Base-by-base conservation (phyloP, 495 filamentous ascomycete species). In the Tuber microsphaerosporum region DNA sequence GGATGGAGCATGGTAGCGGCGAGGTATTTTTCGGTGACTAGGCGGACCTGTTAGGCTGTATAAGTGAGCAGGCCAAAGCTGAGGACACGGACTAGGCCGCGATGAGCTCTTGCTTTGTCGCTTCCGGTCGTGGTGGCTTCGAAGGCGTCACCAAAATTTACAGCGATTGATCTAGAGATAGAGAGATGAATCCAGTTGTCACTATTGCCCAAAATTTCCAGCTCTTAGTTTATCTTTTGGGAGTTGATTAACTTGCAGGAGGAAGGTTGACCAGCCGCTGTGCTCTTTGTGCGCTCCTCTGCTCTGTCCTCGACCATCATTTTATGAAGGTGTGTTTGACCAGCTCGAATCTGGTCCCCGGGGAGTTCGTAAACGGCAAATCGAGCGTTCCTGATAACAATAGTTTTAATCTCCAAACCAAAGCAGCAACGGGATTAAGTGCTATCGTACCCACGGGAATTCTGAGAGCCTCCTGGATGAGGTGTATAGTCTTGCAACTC, bases 71-170 rank as follows among this genome's bases (percentile, higher is more conserved):
- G 2, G 22, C 39, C 2, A 41, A 37, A 16, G 17, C 12, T 26
- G n/a, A 46, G 61, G 14, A 19, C 41, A n/a, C n/a, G n/a, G n/a
- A n/a, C n/a, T n/a, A n/a, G n/a, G n/a, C n/a, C n/a, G n/a, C 85
- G 84, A 34, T 89, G 88, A 0, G 86, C 84, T 0, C 87, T 89
- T 3, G 88, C 87, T 75, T 86, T 87, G 71, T 87, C 86, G 20
- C 84, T 84, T 1, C 87, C 85, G 69, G 85, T 83, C 1, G 88
- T 89, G 2, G 88, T 85, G 5, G 88, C 86, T 81, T 89, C 87
- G 72, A 89, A 89, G 0, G 87, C 87, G 73, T 89, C 87, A 4
- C 87, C 87, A 69, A 89, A 87, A 76, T 89, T 89, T 65, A 89
- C 86, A 10, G 89, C 87, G 73, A 89, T 87, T 0, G 86, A 87